Percentiles rank a stretch among this genome's conserved stretches.
Conservation (phyloP, 2,329 filamentous ascomycete species). For the Exophiala aquamarina region DNA sequence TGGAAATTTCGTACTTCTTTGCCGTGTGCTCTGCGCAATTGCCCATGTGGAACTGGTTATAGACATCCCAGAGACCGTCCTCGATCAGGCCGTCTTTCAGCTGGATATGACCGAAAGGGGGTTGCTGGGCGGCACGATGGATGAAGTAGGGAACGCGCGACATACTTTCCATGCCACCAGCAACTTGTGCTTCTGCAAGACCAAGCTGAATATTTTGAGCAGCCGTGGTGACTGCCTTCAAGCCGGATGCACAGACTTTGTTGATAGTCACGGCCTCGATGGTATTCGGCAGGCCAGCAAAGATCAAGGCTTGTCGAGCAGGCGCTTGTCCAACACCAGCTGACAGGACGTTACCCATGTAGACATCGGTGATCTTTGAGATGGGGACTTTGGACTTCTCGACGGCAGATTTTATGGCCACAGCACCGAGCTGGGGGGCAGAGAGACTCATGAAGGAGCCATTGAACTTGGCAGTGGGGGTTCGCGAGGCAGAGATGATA, state of each 20-base stretch:
- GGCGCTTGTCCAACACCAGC: constrained; percentile 84
- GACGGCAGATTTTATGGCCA: constrained; percentile 87
- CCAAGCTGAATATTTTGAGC: constrained; percentile 95
- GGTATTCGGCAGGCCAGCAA: constrained; percentile 77
- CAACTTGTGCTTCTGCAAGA: constrained; percentile 81
- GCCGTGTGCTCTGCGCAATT: constrained; percentile 94
- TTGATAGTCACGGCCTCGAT: constrained; percentile 93
- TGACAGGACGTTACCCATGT: constrained; percentile 95
- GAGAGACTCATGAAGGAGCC: constrained; percentile 81
- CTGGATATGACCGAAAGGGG: constrained; percentile 82
- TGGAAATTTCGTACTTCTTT: constrained; percentile 77
- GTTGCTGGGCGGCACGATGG: constrained; percentile 75
- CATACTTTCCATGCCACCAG: constrained; percentile 99
- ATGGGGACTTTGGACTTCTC: constrained; percentile 80
- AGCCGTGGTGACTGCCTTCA: constrained; percentile 88
- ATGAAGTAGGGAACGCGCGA: constrained; percentile 89
- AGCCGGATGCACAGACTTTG: constrained; percentile 94
- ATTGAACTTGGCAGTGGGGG: constrained; percentile 91
- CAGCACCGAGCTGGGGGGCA: constrained; percentile 83
- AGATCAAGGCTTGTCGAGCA: constrained; percentile 84
- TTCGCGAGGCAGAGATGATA: constrained; percentile 86
- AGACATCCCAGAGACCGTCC: constrained; percentile 94
- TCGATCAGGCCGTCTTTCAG: constrained; percentile 91
- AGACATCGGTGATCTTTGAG: constrained; percentile 83
- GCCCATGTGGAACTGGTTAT: constrained; percentile 97